Conservation (phyloP, 1,284 basidiomycete species). For the Lentinula novae-zelandiae region DNA sequence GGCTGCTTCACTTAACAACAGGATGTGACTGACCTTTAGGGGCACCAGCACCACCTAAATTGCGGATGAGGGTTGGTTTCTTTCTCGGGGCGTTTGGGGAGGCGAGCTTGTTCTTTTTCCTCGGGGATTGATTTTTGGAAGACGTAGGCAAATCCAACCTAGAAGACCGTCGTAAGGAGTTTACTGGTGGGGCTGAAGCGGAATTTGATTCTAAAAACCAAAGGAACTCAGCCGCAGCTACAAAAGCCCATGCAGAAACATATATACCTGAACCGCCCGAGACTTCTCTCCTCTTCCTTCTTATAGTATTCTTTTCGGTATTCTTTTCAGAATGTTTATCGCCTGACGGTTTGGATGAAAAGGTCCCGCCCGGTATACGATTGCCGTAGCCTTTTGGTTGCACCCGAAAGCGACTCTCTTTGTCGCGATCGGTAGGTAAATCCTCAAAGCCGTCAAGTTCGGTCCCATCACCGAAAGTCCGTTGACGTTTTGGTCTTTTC, state of each 20-base stretch:
- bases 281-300: conserved; percentile 43
- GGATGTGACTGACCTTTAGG: conserved; percentile 67
- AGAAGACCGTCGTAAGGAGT: conserved; percentile 37
- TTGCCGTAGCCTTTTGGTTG: conserved; percentile 64
- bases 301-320: conserved; percentile 54
- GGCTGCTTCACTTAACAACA: not conserved
- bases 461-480: conserved; percentile 86
- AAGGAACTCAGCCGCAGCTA: not conserved
- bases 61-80: conserved; percentile 85
- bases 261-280: conserved; percentile 41
- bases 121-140: conserved; percentile 23
- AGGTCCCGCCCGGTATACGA: conserved; percentile 54
- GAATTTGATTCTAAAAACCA: conserved; percentile 21
- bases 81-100: conserved; percentile 34
- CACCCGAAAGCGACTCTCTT: conserved; percentile 68
- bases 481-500: conserved; percentile 67
- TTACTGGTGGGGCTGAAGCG: conserved; percentile 27
- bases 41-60: conserved; percentile 67
- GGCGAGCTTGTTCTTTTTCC: conserved; percentile 54
- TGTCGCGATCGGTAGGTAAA: conserved; percentile 80
- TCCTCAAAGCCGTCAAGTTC: conserved; percentile 93
- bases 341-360: conserved; percentile 35
- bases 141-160: conserved; percentile 29
- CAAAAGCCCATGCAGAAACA: not conserved
- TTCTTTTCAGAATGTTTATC: conserved; percentile 38